phyloP scores from a whole-genome alignment of 148 eudicot genomes.

The Rhododendron vialii region DNA sequence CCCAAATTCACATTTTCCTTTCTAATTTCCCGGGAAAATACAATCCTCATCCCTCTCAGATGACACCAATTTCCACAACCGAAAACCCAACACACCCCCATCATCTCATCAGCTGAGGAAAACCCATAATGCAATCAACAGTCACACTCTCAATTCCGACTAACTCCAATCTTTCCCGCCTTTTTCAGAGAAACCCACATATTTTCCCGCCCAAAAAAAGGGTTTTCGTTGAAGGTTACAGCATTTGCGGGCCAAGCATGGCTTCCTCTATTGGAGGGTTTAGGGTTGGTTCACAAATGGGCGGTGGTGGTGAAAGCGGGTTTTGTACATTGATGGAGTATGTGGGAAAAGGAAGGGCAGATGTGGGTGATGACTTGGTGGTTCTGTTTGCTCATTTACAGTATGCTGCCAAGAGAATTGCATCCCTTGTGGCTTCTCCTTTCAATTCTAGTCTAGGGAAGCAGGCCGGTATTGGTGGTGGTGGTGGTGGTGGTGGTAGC shows the following conservation, averaged over 20 bases:
- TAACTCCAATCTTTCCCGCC: conserved; percentile 8
- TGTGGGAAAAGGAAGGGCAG: conserved; percentile 55
- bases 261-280: conserved; percentile 33
- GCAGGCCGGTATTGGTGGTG: conserved; percentile 10
- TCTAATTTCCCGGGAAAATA: neutral
- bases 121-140: conserved; percentile 32
- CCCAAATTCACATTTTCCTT: neutral
- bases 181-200: conserved; percentile 7
- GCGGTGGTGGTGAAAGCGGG: conserved; percentile 22
- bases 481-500: neutral
- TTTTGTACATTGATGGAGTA: conserved; percentile 58
- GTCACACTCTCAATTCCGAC: conserved; percentile 25
- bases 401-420: conserved; percentile 82
- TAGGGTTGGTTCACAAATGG: conserved; percentile 34
- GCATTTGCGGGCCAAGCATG: conserved; percentile 32
- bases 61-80: neutral
- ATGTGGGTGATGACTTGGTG: conserved; percentile 79
- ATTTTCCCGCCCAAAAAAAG: conserved; percentile 28
- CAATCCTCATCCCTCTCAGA: conserved; percentile 1
- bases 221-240: neutral
- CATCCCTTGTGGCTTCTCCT: conserved; percentile 91
- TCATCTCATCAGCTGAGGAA: neutral
- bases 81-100: neutral
- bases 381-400: conserved; percentile 71
- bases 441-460: conserved; percentile 47